Percentiles rank a stretch among this genome's conserved stretches.
phyloP scores from a whole-genome alignment of 2,329 filamentous ascomycete genomes.

The Neofusicoccum parvum region DNA sequence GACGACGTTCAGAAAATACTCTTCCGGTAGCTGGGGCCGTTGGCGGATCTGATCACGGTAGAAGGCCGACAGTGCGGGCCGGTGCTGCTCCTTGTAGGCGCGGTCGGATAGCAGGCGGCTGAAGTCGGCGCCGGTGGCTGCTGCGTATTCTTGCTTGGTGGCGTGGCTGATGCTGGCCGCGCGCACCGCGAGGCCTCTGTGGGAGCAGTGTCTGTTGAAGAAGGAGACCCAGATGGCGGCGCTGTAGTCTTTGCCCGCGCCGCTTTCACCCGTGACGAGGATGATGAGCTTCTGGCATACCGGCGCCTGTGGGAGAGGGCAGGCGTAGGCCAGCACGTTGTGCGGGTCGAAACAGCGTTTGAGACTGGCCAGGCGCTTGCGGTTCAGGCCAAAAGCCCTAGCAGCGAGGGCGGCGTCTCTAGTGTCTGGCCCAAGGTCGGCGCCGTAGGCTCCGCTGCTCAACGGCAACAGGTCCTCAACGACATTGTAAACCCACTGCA shows the following conservation, averaged over 20 bases:
- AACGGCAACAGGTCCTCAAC: slow-evolving; percentile 51
- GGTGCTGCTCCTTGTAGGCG: slow-evolving; percentile 64
- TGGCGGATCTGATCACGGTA: slow-evolving; percentile 50
- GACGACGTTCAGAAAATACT: slow-evolving; percentile 56
- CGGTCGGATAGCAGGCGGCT: slow-evolving; percentile 55
- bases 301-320: slow-evolving; percentile 50
- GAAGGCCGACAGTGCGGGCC: slow-evolving; percentile 54
- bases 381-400: slow-evolving; percentile 61
- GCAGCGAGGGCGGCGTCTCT: slow-evolving; percentile 56
- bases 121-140: slow-evolving; percentile 51
- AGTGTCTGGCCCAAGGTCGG: slow-evolving; percentile 65
- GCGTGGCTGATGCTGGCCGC: slow-evolving; percentile 59
- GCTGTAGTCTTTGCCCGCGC: slow-evolving; percentile 64
- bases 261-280: slow-evolving; percentile 58
- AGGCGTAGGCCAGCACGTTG: slow-evolving; percentile 58
- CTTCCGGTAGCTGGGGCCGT: slow-evolving; percentile 51
- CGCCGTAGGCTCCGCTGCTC: slow-evolving; percentile 57
- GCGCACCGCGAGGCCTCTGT: slow-evolving; percentile 41
- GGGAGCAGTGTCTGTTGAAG: slow-evolving; percentile 32
- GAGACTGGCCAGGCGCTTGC: slow-evolving; percentile 51
- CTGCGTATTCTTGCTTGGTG: slow-evolving; percentile 61
- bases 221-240: slow-evolving; percentile 54
- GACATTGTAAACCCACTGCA: slow-evolving; percentile 61
- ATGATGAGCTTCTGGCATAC: slow-evolving; percentile 53
- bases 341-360: slow-evolving; percentile 54